A percentile compares a stretch with the other conserved stretches of the same genome.
These are phyloP conservation scores for Hemisphaericaspora xylanilytica DNA, from an alignment of 1,139 yeast species.

Conservation along the genomic window DNA sequence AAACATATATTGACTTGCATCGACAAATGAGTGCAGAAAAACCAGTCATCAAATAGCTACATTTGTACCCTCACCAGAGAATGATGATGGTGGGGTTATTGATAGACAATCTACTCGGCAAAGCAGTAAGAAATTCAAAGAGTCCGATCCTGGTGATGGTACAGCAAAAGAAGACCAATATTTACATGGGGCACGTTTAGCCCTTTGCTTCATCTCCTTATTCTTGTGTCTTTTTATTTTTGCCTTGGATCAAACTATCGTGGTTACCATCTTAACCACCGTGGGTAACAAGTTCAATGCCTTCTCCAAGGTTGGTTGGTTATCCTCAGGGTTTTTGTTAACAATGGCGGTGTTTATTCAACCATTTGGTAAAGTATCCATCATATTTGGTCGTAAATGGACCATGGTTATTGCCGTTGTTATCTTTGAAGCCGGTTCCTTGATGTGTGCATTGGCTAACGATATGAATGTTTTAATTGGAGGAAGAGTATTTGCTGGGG, in stretches of 20 bases:
- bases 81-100: background rate
- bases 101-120: constrained; percentile 1
- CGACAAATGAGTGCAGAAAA: background rate
- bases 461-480: constrained; percentile 38
- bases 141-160: constrained; percentile 48
- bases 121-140: constrained; percentile 22
- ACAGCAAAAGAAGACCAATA: constrained; percentile 39
- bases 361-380: constrained; percentile 42
- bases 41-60: background rate
- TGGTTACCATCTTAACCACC: constrained; percentile 33
- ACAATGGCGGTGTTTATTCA: constrained; percentile 35
- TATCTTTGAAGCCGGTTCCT: constrained; percentile 38
- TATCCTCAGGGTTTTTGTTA: constrained; percentile 57
- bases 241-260: constrained; percentile 44
- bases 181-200: constrained; percentile 28
- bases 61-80: background rate
- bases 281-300: constrained; percentile 41
- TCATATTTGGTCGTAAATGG: constrained; percentile 46
- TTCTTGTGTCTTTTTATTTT: constrained; percentile 34
- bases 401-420: constrained; percentile 34
- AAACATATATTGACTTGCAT: background rate
- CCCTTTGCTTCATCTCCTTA: constrained; percentile 26
- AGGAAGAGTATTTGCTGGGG: constrained; percentile 36
- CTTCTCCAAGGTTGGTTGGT: constrained; percentile 59
- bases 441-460: constrained; percentile 37